Conservation (phyloP, 306 rosid species). For the Dryas alaskensis region DNA sequence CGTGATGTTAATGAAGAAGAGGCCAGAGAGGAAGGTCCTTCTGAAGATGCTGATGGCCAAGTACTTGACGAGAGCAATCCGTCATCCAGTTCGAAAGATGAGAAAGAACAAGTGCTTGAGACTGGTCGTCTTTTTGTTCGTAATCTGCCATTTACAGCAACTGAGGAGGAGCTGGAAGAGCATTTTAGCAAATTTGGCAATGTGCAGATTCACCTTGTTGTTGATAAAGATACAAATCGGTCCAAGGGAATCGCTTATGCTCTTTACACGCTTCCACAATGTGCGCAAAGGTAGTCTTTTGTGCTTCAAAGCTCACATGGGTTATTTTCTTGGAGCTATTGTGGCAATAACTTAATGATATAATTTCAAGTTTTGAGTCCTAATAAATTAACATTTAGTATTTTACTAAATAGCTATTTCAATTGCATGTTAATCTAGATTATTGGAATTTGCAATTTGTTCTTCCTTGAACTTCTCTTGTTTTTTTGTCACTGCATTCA, state of each 20-base stretch:
- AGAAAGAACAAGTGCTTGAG: constrained; percentile 47
- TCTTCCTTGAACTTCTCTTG: background rate
- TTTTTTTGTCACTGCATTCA: background rate
- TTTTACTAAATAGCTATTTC: background rate
- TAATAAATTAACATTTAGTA: background rate
- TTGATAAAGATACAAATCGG: constrained; percentile 74
- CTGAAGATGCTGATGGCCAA: constrained; percentile 17
- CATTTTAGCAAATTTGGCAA: constrained; percentile 61
- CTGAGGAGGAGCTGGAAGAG: constrained; percentile 82
- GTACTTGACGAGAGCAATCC: constrained; percentile 24
- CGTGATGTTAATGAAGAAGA: constrained; percentile 25
- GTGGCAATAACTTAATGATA: background rate
- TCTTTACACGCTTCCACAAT: constrained; percentile 51
- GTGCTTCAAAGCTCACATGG: constrained; percentile 9
- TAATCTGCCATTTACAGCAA: constrained; percentile 79
- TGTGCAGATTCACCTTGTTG: constrained; percentile 72
- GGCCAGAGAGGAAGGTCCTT: constrained; percentile 21
- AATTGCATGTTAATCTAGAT: background rate
- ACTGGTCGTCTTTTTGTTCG: constrained; percentile 76
- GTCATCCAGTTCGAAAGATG: constrained; percentile 38
- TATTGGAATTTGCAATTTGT: background rate
- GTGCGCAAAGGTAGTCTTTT: constrained; percentile 54
- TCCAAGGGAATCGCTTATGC: constrained; percentile 77
- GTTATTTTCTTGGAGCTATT: constrained; percentile 13
- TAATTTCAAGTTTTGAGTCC: background rate